These are phyloP conservation scores for Mikania micrantha DNA, from an alignment of 129 eudicot species.

Conservation along the genomic window DNA sequence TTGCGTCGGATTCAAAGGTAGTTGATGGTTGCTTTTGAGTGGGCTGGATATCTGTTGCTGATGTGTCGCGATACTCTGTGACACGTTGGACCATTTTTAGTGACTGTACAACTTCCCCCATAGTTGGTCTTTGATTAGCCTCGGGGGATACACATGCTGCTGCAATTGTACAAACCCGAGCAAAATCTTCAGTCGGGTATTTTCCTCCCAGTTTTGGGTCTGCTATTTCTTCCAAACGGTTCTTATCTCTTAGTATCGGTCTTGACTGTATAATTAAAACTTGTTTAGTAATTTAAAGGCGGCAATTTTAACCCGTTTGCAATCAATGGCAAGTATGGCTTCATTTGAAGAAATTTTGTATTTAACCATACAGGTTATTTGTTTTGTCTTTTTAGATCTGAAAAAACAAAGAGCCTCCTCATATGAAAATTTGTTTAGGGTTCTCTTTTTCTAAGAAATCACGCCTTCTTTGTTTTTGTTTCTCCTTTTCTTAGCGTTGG, in stretches of 20 bases:
- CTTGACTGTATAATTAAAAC: conserved; percentile 52
- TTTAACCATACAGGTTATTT: too few relatives aligned
- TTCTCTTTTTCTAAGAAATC: too few relatives aligned
- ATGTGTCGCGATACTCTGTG: conserved; percentile 66
- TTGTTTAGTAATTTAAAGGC: background rate
- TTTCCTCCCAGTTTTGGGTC: conserved; percentile 78
- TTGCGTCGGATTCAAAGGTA: conserved; percentile 87
- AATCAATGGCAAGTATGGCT: too few relatives aligned
- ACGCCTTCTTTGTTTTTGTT: too few relatives aligned
- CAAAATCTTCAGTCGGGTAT: conserved; percentile 82
- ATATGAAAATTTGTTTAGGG: too few relatives aligned
- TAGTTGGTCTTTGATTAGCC: conserved; percentile 87
- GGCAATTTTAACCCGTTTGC: background rate
- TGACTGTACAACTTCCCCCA: conserved; percentile 99
- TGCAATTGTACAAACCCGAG: conserved; percentile 89
- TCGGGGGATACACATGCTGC: conserved; percentile 98
- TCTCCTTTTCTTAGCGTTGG: too few relatives aligned
- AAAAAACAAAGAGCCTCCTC: too few relatives aligned
- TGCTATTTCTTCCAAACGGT: conserved; percentile 77
- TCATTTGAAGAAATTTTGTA: too few relatives aligned
- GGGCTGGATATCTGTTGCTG: conserved; percentile 39
- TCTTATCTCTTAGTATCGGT: conserved; percentile 87
- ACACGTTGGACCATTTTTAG: conserved; percentile 93
- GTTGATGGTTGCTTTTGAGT: conserved; percentile 74
- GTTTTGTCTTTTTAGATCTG: too few relatives aligned